These are phyloP conservation scores for Neurospora discreta DNA, from an alignment of 495 filamentous ascomycete genomes.

Conservation along the genomic window DNA sequence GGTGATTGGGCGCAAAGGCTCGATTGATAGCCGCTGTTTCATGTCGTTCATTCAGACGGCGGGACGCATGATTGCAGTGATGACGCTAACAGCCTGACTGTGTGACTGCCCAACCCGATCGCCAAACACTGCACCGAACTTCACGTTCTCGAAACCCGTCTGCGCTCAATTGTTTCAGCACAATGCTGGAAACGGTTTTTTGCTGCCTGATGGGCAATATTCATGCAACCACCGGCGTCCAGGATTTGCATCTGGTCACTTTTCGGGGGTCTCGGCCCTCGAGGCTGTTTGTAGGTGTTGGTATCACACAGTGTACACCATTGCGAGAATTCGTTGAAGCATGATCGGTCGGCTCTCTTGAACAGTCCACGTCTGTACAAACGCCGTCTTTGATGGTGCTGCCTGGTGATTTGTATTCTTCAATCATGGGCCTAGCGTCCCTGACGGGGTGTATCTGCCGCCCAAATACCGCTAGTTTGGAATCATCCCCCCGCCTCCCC, in stretches of 20 bases:
- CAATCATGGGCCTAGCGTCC: not conserved
- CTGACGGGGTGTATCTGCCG: not conserved
- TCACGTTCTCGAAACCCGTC: constrained; percentile 1
- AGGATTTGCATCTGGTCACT: constrained; percentile 3
- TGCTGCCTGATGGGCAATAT: constrained; percentile 11
- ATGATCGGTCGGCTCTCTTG: not conserved
- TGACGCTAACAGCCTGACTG: constrained; percentile 12
- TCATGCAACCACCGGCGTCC: not conserved
- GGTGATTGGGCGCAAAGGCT: constrained; percentile 15
- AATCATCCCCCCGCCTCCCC: not conserved
- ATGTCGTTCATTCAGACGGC: constrained; percentile 7
- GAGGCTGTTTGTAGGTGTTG: not conserved
- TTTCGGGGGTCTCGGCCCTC: not conserved
- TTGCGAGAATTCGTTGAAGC: not conserved
- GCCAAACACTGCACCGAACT: not conserved
- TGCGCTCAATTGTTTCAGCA: not conserved
- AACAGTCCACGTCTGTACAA: not conserved
- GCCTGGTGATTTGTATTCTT: not conserved
- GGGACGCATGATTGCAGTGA: constrained; percentile 14
- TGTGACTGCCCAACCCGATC: constrained; percentile 23
- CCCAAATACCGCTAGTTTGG: not conserved
- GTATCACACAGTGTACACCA: not conserved
- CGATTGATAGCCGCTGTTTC: constrained; percentile 17
- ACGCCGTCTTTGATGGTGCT: not conserved
- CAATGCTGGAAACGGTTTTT: not conserved